Evolutionary conservation across 768 basidiomycete species (phyloP), one percentile per base, ranked within the genome.

Genomic region (Russula earlei): DNA sequence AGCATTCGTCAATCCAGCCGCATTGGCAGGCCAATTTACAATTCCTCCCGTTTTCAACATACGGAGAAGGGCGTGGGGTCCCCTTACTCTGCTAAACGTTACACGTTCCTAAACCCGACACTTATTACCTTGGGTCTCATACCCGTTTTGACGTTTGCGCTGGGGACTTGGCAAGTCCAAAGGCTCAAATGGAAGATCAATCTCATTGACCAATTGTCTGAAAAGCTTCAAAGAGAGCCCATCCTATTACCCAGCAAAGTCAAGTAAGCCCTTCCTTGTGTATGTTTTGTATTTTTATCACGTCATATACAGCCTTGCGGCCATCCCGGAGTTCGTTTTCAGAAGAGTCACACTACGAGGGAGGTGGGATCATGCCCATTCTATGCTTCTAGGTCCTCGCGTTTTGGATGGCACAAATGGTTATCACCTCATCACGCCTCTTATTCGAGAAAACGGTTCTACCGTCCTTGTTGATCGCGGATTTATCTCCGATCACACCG

Each of bases 151-250:
- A 91, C 92, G 0, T 91, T 93, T 62, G 86, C 78, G 15, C 74
- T 99, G 58, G 95, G 96, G 17, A 80, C 82, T 19, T 98, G 95
- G 95, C 96, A 99, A 71, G 74, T 99, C 31, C 80, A 90, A 63
- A 82, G 96, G 46, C 78, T 98, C 29, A 81, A 89, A 68, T 99
- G 96, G 96, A 99, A 99, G 71, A 75, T 95, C 43, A 80, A 82
- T 50, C 76, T 99, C 49, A 97, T 98, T 59, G 90, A 96, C 62
- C 90, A 97, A 65, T 76, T 98, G 34, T 87, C 96, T 67, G 84
- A 89, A 69, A 95, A 96, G 70, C 72, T 98, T 34, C 78, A 85
- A 59, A 75, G 86, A 15, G 81, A 80, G 31, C 86, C 95, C 0
- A 79, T 99, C 54, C 65, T 74, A 24, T 72, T 99, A 27, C 96